Base-by-base conservation (phyloP, 208 protist genomes). In the Dictyostelium gargantuum region DNA sequence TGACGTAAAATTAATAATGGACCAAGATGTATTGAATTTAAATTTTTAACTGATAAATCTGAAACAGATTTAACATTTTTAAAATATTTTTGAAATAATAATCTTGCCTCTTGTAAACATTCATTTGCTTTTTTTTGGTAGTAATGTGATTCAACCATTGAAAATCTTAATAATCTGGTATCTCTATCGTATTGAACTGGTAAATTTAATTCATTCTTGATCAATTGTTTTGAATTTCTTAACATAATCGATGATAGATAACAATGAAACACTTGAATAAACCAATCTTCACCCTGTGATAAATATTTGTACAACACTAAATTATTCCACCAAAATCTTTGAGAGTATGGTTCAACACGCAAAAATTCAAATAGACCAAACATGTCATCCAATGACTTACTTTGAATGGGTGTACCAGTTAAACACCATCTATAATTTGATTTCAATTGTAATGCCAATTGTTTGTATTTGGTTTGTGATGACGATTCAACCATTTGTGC, bases 391-490 rank as follows among this genome's bases (percentile, higher is more conserved):
- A 95, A 54, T 32, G 73, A 73, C 19, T 3, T 19, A 35, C 46
- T 52, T 91, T 97, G 95, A 50, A 98, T 95, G 1, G 96, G 96
- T 40, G 97, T 98, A 15, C 96, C 96, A 6, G 96, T 96, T n/a
- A 97, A 44, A 10, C 72, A 91, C 97, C 97, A 98, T 15, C 96
- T 58, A 26, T 91, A 44, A 32, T 84, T 17, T 10, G 92, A 52
- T 38, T 91, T n/a, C 32, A 97, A 80, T 3, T 63, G 32, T 5
- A 91, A 86, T 29, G 74, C 75, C 15, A 96, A 86, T 32, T 93
- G 52, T 9, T 95, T 89, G 2, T 61, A 81, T 63, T 91, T 73
- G 5, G 93, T 86, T 2, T 76, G 26, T 15, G 29, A 35, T 3
- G 29, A 26, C 17, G 8, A 13, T 54, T 68, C 93, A n/a, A 84